These are phyloP conservation scores for Tillandsia leiboldiana DNA, from an alignment of 176 grass and related monocot genomes.

Conservation along the genomic window DNA sequence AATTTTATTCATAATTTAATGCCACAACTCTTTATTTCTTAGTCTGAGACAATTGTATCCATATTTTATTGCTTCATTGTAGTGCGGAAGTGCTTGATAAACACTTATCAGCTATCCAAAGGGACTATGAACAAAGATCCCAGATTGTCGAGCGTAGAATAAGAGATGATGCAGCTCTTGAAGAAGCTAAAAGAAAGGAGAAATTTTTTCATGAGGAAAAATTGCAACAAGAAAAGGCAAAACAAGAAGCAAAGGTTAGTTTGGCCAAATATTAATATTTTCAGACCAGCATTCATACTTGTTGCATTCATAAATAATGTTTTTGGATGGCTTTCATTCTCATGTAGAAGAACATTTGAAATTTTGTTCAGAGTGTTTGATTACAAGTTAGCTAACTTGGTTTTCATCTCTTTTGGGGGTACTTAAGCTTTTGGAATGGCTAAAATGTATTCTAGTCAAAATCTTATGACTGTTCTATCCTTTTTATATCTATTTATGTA, in stretches of 20 bases:
- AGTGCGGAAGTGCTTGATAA: conserved; percentile 90
- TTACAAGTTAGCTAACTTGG: no score
- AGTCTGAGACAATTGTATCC: neutral
- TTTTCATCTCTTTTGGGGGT: no score
- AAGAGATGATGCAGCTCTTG: conserved; percentile 85
- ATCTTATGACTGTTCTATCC: no score
- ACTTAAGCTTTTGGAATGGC: no score
- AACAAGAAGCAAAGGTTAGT: conserved; percentile 72
- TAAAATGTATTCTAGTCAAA: no score
- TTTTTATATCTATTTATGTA: no score
- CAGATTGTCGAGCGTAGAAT: conserved; percentile 76
- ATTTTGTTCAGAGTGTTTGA: no score
- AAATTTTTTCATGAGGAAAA: conserved; percentile 69
- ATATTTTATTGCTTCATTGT: conserved; percentile 35
- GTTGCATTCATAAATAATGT: no score
- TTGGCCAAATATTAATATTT: neutral
- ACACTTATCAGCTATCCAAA: conserved; percentile 72
- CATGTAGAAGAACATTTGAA: no score
- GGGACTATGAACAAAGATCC: conserved; percentile 79
- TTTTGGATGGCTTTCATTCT: no score
- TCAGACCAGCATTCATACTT: no score
- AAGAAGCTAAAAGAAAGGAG: conserved; percentile 77
- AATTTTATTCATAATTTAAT: no score
- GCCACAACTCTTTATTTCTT: neutral
- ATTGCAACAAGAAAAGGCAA: conserved; percentile 56